Evolutionary conservation across 169 alveolate species (phyloP), one percentile per base, ranked within the genome.

Genomic region (Plasmodium adleri): DNA sequence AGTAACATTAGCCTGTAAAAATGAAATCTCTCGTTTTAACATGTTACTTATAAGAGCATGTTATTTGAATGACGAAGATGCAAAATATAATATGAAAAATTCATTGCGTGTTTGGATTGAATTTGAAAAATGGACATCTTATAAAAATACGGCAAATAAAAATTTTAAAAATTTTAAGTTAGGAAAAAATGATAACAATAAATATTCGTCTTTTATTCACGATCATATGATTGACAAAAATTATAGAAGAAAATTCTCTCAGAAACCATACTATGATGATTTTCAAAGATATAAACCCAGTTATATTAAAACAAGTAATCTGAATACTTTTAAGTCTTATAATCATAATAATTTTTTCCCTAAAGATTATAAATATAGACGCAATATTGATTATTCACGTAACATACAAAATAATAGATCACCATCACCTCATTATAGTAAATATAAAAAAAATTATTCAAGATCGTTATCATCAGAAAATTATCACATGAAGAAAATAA

Each of bases 51-150:
- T 78, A 64, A 78, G 89, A 66, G 89, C 89, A 8, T 78, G 89
- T 45, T 78, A 78, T 58, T 58, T 78, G 67, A 78, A 78, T 59
- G 89, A 66, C 2, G 89, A 78, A 47, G 89, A 78, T 66, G 89
- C 89, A 24, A 78, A 78, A 59, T 50, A 64, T 67, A 78, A 78
- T 54, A 13, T 66, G 54, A 78, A 78, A 45, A 64, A 64, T 13
- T 67, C 89, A 4, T 66, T 78, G 67, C 64, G 89, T 28, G 78
- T 49, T 49, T 78, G 89, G 89, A n/a, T 78, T 49, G 75, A 78
- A 70, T 78, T 78, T 78, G 89, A 78, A 64, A 78, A 78, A 66
- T 78, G 89, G 89, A 78, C 72, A 26, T 68, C 78, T 32, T 78
- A 47, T 78, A 66, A 43, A 47, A 78, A 59, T 58, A 22, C 80